Percentiles rank a stretch among this genome's conserved stretches.
These are phyloP conservation scores for Cymbopogon flexuosus DNA, from an alignment of 202 grass and related monocot genomes.

Conservation along the genomic window DNA sequence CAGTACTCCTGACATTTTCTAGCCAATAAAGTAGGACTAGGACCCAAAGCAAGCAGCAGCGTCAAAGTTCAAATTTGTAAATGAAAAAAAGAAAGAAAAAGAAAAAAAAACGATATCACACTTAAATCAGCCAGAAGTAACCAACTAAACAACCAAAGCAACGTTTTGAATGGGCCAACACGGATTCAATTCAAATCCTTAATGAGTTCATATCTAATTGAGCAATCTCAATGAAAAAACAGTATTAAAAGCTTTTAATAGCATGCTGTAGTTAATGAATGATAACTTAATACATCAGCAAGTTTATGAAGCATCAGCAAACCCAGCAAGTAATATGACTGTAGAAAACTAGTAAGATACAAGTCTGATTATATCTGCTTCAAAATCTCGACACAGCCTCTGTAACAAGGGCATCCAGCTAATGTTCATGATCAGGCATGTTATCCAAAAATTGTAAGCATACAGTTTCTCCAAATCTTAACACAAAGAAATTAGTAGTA, in stretches of 20 bases:
- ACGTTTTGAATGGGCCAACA: neutral
- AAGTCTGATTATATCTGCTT: neutral
- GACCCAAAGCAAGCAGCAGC: neutral
- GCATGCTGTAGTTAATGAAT: neutral
- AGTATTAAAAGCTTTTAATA: neutral
- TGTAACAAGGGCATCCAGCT: neutral
- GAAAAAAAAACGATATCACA: too few species aligned
- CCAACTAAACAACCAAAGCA: neutral
- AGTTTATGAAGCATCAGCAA: neutral
- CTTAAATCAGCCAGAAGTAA: too few species aligned
- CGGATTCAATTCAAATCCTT: neutral
- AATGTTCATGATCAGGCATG: neutral
- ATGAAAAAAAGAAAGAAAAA: too few species aligned
- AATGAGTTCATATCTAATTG: neutral
- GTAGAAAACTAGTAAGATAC: neutral
- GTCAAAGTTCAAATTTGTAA: neutral
- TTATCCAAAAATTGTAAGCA: neutral
- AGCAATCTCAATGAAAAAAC: neutral
- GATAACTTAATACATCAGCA: neutral
- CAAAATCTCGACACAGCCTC: neutral
- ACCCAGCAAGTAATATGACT: neutral
- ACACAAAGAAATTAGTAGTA: neutral
- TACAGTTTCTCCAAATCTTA: neutral
- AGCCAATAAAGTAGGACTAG: neutral
- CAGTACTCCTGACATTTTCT: neutral